phyloP scores from a whole-genome alignment of 306 rosid species.

The Cicer yamashitae region DNA sequence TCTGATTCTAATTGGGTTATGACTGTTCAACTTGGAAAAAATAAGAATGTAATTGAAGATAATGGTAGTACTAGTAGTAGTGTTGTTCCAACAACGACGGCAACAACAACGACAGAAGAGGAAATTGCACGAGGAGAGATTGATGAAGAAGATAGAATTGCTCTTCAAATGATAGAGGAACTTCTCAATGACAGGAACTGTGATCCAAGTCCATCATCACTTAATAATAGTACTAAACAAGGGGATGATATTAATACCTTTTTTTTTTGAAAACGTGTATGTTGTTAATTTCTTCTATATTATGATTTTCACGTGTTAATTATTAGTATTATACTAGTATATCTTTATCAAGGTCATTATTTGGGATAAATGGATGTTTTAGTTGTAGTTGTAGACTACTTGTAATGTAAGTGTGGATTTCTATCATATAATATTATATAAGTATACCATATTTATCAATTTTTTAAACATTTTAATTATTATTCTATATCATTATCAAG shows the following conservation, averaged over 20 bases:
- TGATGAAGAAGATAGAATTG: slow-evolving; percentile 71
- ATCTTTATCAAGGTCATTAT: slow-evolving; percentile 5
- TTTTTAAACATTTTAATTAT: background rate
- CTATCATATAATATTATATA: background rate
- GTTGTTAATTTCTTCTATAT: background rate
- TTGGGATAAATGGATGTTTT: slow-evolving; percentile 5
- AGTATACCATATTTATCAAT: background rate
- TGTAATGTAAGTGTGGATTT: background rate
- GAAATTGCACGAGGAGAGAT: slow-evolving; percentile 40
- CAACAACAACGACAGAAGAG: slow-evolving; percentile 15
- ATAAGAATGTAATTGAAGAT: background rate
- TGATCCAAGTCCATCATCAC: slow-evolving; percentile 51
- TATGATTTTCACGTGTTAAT: slow-evolving; percentile 40
- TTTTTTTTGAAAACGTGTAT: slow-evolving; percentile 30
- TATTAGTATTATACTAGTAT: background rate
- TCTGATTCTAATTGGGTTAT: slow-evolving; percentile 82
- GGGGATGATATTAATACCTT: slow-evolving; percentile 41
- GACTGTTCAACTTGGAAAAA: slow-evolving; percentile 69
- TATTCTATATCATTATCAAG: too few species aligned
- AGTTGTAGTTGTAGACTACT: background rate
- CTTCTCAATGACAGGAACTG: slow-evolving; percentile 68
- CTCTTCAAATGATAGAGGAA: slow-evolving; percentile 95
- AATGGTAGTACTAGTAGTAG: background rate
- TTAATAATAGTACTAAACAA: slow-evolving; percentile 38
- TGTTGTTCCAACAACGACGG: background rate